These are phyloP conservation scores for Thuidium tamariscinum DNA, from an alignment of 225 moss, liverwort and hornwort genomes.

Conservation along the genomic window DNA sequence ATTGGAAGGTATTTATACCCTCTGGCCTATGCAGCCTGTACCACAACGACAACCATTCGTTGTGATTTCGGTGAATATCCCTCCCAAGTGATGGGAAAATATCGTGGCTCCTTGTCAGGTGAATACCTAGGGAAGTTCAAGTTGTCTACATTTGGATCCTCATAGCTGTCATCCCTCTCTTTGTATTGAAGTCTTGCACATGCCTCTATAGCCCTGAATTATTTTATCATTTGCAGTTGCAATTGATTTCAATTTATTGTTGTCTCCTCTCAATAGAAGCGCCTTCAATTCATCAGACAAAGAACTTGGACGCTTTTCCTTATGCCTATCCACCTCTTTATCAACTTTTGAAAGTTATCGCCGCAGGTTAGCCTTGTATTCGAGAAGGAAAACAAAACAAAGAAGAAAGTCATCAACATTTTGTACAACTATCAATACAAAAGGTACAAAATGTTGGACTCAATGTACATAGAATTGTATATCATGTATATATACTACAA, in stretches of 20 bases:
- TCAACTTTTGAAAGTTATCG: too few relatives aligned
- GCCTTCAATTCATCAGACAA: too few relatives aligned
- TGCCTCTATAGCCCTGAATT: neutral
- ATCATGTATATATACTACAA: neutral
- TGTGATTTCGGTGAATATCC: neutral
- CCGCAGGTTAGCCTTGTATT: too few relatives aligned
- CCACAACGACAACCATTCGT: neutral
- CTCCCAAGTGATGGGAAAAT: neutral
- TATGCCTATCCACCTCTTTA: too few relatives aligned
- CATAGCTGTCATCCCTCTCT: neutral
- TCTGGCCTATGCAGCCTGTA: neutral
- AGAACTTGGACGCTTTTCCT: too few relatives aligned
- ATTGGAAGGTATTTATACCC: neutral
- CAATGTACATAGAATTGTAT: rapidly evolving
- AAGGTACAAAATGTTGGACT: rapidly evolving
- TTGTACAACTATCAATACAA: neutral
- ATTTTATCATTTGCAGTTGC: too few relatives aligned
- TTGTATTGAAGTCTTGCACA: neutral
- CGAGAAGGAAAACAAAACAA: neutral
- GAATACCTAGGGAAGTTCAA: neutral
- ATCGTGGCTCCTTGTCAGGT: rapidly evolving
- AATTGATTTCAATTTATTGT: too few relatives aligned
- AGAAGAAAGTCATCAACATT: neutral
- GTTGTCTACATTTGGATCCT: neutral
- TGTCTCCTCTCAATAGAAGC: too few relatives aligned